These are phyloP conservation scores for Pseudogymnoascus verrucosus DNA, from an alignment of 2,329 filamentous ascomycete species.

Conservation along the genomic window DNA sequence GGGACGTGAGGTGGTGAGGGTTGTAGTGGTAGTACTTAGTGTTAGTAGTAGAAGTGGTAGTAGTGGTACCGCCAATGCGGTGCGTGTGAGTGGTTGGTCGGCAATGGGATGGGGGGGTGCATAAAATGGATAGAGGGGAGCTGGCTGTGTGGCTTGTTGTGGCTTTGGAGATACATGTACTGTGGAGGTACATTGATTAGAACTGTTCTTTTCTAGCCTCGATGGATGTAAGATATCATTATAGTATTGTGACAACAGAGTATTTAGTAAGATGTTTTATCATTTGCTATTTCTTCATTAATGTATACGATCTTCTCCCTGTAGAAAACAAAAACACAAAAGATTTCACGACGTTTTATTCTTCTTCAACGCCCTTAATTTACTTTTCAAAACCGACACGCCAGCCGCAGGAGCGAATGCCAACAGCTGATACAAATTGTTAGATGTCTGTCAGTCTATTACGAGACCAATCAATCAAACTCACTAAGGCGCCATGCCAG, in stretches of 20 bases:
- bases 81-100: not conserved
- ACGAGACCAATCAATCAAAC: not conserved
- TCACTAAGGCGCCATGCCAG: constrained; percentile 17
- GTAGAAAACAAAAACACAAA: not conserved
- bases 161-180: too few relatives aligned
- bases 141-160: too few relatives aligned
- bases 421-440: not conserved
- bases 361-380: not conserved
- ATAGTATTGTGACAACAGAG: not conserved
- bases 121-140: too few relatives aligned
- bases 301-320: not conserved
- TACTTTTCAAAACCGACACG: not conserved
- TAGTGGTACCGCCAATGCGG: not conserved
- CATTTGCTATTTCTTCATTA: not conserved
- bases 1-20: not conserved
- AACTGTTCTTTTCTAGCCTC: not conserved
- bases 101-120: not conserved
- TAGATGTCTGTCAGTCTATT: not conserved
- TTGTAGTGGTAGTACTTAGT: too few relatives aligned
- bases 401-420: not conserved
- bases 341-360: not conserved
- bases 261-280: not conserved
- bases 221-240: not conserved
- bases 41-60: too few relatives aligned
- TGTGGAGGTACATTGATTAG: not conserved